A percentile compares a stretch with the other conserved stretches of the same genome.
These are phyloP conservation scores for Plasmodium inui DNA, from an alignment of 169 alveolate genomes.

Conservation along the genomic window DNA sequence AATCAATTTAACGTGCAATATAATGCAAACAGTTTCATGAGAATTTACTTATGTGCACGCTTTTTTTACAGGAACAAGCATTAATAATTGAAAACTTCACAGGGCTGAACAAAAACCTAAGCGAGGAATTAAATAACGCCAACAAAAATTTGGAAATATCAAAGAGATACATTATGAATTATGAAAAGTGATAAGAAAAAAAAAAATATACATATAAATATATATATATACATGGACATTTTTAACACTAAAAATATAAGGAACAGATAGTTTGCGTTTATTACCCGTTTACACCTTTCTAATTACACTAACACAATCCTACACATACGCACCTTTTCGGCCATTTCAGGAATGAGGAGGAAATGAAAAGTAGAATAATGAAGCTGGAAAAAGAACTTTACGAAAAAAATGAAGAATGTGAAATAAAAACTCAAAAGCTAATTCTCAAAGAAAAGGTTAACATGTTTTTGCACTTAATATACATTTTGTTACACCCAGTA, in stretches of 20 bases:
- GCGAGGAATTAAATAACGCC: slow-evolving; percentile 74
- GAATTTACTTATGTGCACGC: background rate
- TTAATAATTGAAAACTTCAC: slow-evolving; percentile 70
- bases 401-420: slow-evolving; percentile 75
- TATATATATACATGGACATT: background rate
- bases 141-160: slow-evolving; percentile 72
- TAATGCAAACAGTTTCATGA: background rate
- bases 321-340: slow-evolving; percentile 1
- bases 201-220: background rate
- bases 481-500: slow-evolving; percentile 3
- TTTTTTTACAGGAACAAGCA: slow-evolving; percentile 74
- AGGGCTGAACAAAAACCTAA: slow-evolving; percentile 68
- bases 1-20: background rate
- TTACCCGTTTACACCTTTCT: background rate
- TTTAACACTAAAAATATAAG: background rate
- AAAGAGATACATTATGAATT: slow-evolving; percentile 73
- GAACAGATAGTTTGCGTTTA: background rate
- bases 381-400: slow-evolving; percentile 72
- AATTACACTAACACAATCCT: background rate
- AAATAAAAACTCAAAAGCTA: slow-evolving; percentile 72
- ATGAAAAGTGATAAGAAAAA: slow-evolving; percentile 68
- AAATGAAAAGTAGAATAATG: slow-evolving; percentile 74
- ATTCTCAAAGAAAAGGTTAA: slow-evolving; percentile 75
- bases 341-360: slow-evolving; percentile 69
- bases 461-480: background rate